Percentiles rank a stretch among this genome's conserved stretches.
Evolutionary conservation across 2,329 filamentous ascomycete species (phyloP).

Genomic region (Orbilia brochopaga): DNA sequence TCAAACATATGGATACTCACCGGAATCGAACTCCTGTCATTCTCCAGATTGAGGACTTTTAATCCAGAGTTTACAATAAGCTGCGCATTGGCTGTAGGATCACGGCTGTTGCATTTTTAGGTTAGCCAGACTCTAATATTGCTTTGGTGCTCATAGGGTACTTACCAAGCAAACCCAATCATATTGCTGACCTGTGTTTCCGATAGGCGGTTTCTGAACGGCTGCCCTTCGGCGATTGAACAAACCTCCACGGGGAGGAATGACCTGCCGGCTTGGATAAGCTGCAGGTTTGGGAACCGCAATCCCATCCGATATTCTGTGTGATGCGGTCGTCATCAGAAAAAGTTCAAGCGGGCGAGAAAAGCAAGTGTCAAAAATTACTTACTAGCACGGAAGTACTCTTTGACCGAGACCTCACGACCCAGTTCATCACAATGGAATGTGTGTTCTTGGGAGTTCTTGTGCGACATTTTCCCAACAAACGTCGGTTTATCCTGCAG

Average conservation of each 20-base stretch:
- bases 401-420: conserved; percentile 16
- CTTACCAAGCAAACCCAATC: conserved; percentile 41
- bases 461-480: conserved; percentile 10
- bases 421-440: conserved; percentile 13
- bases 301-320: conserved; percentile 25
- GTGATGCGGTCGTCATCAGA: not conserved
- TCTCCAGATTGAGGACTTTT: conserved; percentile 15
- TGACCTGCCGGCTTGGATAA: conserved; percentile 13
- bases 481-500: conserved; percentile 7
- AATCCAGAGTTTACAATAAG: conserved; percentile 21
- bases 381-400: conserved; percentile 36
- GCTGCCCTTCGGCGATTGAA: conserved; percentile 21
- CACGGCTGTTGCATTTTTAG: conserved; percentile 12
- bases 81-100: conserved; percentile 22
- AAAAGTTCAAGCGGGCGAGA: not conserved
- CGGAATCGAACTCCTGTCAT: conserved; percentile 3
- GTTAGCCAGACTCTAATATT: not conserved
- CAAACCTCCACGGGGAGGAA: conserved; percentile 32
- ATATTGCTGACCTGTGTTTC: conserved; percentile 31
- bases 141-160: not conserved
- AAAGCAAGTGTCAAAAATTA: not conserved
- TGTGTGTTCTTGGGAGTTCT: conserved; percentile 10
- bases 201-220: conserved; percentile 18
- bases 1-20: conserved; percentile 7
- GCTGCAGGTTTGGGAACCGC: conserved; percentile 15